Evolutionary conservation across 73 alveolate genomes (phyloP).

Genomic region (Paramecium pentaurelia): DNA sequence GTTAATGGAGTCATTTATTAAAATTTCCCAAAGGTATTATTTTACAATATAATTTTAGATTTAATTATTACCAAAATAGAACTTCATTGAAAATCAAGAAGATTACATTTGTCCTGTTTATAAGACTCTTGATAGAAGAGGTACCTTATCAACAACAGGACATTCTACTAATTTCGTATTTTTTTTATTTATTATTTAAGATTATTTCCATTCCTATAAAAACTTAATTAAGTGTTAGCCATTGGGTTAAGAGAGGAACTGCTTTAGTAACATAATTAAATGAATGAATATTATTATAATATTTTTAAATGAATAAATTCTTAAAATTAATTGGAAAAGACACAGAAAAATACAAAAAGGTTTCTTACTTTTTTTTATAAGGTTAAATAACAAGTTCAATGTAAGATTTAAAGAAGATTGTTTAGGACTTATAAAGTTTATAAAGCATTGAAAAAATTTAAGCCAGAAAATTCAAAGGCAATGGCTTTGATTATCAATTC

Average conservation of each 20-base stretch:
- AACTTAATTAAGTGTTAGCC: constrained; percentile 70
- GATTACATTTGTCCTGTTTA: constrained; percentile 91
- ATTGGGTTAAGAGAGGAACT: constrained; percentile 96
- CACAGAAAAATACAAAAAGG: not conserved
- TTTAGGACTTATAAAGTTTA: not conserved
- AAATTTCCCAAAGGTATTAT: constrained; percentile 84
- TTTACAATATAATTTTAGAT: constrained; percentile 5
- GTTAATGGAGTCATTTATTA: constrained; percentile 81
- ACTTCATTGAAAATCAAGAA: not conserved
- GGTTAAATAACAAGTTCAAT: not conserved
- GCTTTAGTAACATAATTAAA: constrained; percentile 91
- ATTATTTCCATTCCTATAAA: constrained; percentile 84
- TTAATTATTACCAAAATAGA: constrained; percentile 34
- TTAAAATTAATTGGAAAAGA: not conserved
- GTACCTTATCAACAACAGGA: constrained; percentile 94
- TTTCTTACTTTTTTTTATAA: not conserved
- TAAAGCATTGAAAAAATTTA: not conserved
- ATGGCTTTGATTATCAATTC: constrained; percentile 60
- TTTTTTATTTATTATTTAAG: not conserved
- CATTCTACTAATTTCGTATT: constrained; percentile 92
- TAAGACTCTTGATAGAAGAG: constrained; percentile 90
- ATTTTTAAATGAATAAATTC: not conserved
- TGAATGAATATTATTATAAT: constrained; percentile 68
- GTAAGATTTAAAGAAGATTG: not conserved
- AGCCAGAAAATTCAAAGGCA: constrained; percentile 19